Conservation (phyloP, 345 rosid genomes). For the Eucalyptus cloeziana region DNA sequence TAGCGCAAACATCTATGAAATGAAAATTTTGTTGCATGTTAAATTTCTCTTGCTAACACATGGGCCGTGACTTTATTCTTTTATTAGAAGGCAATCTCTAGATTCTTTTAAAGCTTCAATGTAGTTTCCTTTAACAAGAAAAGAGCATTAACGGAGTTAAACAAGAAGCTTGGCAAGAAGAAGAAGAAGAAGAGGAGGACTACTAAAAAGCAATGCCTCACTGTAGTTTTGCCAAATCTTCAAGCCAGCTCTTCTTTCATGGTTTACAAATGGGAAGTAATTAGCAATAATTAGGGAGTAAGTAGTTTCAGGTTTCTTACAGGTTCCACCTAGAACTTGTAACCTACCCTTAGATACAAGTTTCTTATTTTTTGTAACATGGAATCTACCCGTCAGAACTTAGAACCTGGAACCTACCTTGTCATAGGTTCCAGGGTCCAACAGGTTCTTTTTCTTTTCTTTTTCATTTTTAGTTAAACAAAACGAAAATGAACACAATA, state of each 20-base stretch:
- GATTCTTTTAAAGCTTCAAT: background rate
- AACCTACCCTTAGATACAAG: accelerated
- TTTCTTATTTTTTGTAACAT: no score
- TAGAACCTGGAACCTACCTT: accelerated
- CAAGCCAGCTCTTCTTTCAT: background rate
- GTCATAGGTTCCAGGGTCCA: accelerated
- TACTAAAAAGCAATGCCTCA: background rate
- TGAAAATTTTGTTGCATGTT: background rate
- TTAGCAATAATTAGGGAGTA: background rate
- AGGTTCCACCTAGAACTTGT: accelerated
- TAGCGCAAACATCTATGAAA: background rate
- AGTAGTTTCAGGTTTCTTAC: accelerated
- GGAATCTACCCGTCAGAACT: accelerated
- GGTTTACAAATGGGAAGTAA: background rate
- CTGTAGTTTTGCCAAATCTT: background rate
- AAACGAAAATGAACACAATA: no score
- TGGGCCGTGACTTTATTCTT: background rate
- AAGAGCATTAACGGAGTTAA: background rate
- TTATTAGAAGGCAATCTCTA: background rate
- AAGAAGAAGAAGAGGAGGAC: background rate
- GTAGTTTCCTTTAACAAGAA: background rate
- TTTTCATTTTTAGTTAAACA: no score
- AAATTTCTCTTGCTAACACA: background rate
- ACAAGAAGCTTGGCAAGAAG: background rate
- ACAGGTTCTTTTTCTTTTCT: accelerated